Evolutionary conservation across 148 eudicot genomes (phyloP).

Genomic region (Dysphania ambrosioides): DNA sequence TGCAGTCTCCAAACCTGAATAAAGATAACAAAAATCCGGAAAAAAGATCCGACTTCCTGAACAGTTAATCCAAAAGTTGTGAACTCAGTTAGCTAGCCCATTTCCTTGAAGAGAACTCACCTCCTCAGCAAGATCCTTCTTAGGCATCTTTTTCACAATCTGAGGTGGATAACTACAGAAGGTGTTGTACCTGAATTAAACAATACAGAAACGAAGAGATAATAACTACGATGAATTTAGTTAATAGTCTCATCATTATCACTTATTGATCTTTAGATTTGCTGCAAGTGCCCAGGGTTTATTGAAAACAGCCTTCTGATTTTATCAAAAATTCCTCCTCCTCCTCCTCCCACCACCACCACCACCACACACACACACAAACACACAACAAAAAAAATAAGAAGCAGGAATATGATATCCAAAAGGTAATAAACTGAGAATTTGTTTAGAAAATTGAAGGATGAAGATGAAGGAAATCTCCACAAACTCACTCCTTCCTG

Average conservation of each 20-base stretch:
- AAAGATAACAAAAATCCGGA: conserved; percentile 10
- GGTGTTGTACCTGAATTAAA: conserved; percentile 63
- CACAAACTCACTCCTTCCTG: too few species aligned
- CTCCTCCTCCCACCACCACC: too few species aligned
- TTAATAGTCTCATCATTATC: neutral
- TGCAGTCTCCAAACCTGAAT: conserved; percentile 94
- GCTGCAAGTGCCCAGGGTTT: too few species aligned
- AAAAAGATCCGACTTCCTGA: neutral
- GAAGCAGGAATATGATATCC: too few species aligned
- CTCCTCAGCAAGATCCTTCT: conserved; percentile 91
- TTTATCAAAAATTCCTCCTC: too few species aligned
- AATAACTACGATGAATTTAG: neutral
- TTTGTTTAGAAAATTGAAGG: too few species aligned
- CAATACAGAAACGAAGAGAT: conserved; percentile 15
- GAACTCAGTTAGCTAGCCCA: neutral
- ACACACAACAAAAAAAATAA: too few species aligned
- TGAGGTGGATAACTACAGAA: conserved; percentile 89
- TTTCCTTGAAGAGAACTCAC: conserved; percentile 31
- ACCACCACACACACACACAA: too few species aligned
- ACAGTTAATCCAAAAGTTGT: neutral
- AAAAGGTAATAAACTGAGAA: too few species aligned
- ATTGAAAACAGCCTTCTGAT: too few species aligned
- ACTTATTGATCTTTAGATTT: neutral
- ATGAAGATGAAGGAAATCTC: too few species aligned
- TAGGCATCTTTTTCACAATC: conserved; percentile 91